Evolutionary conservation across 2,329 filamentous ascomycete species (phyloP).

Genomic region (Pyrenophora teres): DNA sequence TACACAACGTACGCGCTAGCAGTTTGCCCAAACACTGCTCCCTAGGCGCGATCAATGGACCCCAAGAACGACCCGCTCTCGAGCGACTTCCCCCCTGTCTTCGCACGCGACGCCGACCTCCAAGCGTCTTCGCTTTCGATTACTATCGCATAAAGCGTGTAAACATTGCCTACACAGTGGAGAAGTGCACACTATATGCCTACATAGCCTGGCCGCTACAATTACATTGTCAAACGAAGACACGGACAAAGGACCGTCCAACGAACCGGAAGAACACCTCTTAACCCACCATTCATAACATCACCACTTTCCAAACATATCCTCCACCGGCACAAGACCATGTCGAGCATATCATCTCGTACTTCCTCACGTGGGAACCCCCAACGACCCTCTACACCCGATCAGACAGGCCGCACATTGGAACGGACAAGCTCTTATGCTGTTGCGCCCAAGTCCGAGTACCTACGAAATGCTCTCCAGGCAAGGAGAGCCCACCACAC

Average conservation of each 20-base stretch:
- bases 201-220: constrained; percentile 8
- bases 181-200: constrained; percentile 6
- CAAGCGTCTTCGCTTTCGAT: constrained; percentile 8
- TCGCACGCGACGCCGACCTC: constrained; percentile 25
- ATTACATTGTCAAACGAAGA: constrained; percentile 7
- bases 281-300: background rate
- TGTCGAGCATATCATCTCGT: constrained; percentile 32
- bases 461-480: constrained; percentile 41
- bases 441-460: constrained; percentile 42
- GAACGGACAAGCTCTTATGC: constrained; percentile 21
- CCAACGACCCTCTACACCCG: constrained; percentile 26
- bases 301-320: background rate
- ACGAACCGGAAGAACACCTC: background rate
- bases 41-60: constrained; percentile 31
- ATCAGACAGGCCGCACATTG: constrained; percentile 13
- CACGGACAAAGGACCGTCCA: constrained; percentile 10
- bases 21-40: background rate
- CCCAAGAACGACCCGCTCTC: constrained; percentile 42
- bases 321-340: constrained; percentile 13
- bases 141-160: constrained; percentile 1
- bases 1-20: background rate
- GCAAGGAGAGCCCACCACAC: constrained; percentile 34
- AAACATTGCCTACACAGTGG: background rate
- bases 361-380: constrained; percentile 18
- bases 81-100: constrained; percentile 43